phyloP scores from a whole-genome alignment of 345 rosid species.

The Luvunga scandens region DNA sequence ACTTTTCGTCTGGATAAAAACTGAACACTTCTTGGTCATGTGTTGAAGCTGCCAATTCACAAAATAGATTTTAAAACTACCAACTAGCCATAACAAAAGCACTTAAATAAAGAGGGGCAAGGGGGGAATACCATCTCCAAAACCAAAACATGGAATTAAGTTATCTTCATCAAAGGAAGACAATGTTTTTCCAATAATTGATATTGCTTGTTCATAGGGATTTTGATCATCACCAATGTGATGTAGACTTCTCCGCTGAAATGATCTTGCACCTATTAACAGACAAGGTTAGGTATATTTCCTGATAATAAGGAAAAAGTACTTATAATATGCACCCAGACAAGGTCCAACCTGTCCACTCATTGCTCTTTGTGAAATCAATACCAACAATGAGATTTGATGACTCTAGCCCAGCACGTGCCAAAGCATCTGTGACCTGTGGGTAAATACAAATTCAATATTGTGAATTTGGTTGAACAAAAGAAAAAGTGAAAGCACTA shows the following conservation, averaged over 20 bases:
- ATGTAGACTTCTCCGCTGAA: slow-evolving; percentile 74
- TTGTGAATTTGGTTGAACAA: background rate
- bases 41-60: slow-evolving; percentile 67
- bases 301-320: background rate
- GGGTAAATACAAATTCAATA: background rate
- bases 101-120: background rate
- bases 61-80: background rate
- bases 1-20: slow-evolving; percentile 64
- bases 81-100: background rate
- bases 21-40: slow-evolving; percentile 96
- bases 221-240: slow-evolving; percentile 57
- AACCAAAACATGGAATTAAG: slow-evolving; percentile 91
- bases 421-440: slow-evolving; percentile 65
- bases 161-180: slow-evolving; percentile 90
- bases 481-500: background rate
- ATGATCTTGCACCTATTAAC: slow-evolving; percentile 66
- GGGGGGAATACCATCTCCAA: slow-evolving; percentile 73
- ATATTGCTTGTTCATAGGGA: slow-evolving; percentile 94
- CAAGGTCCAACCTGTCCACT: slow-evolving; percentile 63
- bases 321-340: background rate
- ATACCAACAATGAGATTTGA: slow-evolving; percentile 81
- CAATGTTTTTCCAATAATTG: slow-evolving; percentile 89
- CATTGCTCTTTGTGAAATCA: slow-evolving; percentile 85
- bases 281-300: background rate
- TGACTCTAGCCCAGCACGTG: slow-evolving; percentile 69